Conservation (phyloP, 2,329 filamentous ascomycete genomes). For the Neospermospora avenae region DNA sequence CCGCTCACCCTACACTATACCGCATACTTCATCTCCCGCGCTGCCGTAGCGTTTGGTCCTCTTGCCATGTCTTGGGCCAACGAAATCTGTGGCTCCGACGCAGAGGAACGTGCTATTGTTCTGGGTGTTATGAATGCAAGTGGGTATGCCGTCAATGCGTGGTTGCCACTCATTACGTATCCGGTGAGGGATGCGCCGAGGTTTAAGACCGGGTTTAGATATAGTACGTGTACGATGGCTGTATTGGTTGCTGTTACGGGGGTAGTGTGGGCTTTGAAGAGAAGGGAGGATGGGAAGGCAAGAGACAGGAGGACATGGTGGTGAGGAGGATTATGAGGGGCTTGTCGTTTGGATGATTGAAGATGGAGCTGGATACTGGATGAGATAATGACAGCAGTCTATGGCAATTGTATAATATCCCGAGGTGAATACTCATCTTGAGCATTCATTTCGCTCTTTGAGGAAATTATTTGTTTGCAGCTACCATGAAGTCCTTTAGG, state of each 20-base stretch:
- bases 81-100: slow-evolving; percentile 43
- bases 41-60: slow-evolving; percentile 39
- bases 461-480: no score
- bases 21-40: slow-evolving; percentile 37
- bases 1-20: slow-evolving; percentile 30
- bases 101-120: slow-evolving; percentile 47
- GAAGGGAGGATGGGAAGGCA: not conserved
- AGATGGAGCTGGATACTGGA: not conserved
- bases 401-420: no score
- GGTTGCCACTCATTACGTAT: slow-evolving; percentile 40
- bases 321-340: not conserved
- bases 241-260: not conserved
- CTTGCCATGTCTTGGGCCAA: slow-evolving; percentile 49
- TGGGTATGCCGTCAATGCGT: slow-evolving; percentile 44
- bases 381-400: no score
- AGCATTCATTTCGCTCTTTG: no score
- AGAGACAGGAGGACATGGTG: not conserved
- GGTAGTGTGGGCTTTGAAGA: not conserved
- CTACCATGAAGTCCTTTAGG: no score
- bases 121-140: slow-evolving; percentile 47
- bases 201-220: slow-evolving; percentile 41
- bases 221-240: slow-evolving; percentile 33
- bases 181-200: slow-evolving; percentile 37
- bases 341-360: not conserved
- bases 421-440: no score